Evolutionary conservation across 2,329 filamentous ascomycete genomes (phyloP).

Genomic region (Aspergillus sp.): DNA sequence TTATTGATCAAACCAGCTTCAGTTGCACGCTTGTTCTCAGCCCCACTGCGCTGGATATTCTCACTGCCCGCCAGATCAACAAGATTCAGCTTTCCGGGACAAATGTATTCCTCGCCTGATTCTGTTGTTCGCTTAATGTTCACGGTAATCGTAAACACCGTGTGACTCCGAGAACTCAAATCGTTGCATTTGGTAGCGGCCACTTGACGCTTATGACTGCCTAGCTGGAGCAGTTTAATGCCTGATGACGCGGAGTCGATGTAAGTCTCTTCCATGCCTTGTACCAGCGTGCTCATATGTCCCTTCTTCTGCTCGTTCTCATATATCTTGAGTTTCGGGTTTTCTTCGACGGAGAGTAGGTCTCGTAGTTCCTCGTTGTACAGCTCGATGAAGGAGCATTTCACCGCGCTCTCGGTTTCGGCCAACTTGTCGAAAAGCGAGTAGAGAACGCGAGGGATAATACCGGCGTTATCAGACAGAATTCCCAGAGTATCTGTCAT

Average conservation of each 20-base stretch:
- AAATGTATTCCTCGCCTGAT: constrained; percentile 85
- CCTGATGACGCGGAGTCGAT: constrained; percentile 84
- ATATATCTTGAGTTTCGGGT: constrained; percentile 88
- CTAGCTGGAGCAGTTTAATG: constrained; percentile 84
- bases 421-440: constrained; percentile 86
- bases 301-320: constrained; percentile 79
- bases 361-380: constrained; percentile 98
- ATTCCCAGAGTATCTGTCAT: constrained; percentile 87
- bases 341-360: constrained; percentile 80
- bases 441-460: constrained; percentile 89
- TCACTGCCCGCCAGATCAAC: constrained; percentile 97
- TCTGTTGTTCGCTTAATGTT: constrained; percentile 82
- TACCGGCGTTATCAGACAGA: constrained; percentile 88
- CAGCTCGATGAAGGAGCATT: constrained; percentile 97
- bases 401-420: constrained; percentile 83
- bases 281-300: constrained; percentile 83
- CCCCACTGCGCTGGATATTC: constrained; percentile 95
- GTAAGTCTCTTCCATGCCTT: constrained; percentile 96
- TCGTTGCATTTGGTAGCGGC: constrained; percentile 99
- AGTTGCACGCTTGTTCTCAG: constrained; percentile 94
- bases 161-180: constrained; percentile 94
- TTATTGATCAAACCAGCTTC: constrained; percentile 99
- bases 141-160: constrained; percentile 93
- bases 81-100: constrained; percentile 90
- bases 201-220: constrained; percentile 94